Conservation (phyloP, 2,329 filamentous ascomycete species). For the Phyllosticta capitalensis region DNA sequence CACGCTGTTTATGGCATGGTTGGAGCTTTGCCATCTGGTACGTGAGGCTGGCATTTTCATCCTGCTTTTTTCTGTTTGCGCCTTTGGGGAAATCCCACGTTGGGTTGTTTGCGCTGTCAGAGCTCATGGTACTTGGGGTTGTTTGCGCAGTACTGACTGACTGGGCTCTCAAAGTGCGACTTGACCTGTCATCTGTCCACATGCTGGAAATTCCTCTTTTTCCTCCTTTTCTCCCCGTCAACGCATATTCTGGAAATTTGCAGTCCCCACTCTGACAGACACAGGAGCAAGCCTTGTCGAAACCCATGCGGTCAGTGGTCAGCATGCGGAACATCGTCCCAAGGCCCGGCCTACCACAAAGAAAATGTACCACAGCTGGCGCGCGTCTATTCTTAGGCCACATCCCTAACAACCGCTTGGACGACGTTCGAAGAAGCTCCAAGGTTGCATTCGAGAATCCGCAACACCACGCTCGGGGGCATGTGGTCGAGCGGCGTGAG, state of each 20-base stretch:
- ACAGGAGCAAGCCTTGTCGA: not conserved
- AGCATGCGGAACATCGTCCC: not conserved
- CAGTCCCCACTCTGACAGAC: not conserved
- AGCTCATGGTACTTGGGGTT: not conserved
- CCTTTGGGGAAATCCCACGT: not conserved
- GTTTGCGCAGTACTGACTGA: not conserved
- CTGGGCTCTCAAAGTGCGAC: not conserved
- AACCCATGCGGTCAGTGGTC: not conserved
- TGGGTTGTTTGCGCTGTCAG: not conserved
- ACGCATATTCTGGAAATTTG: not conserved
- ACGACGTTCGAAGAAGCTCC: not conserved
- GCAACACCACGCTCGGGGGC: not conserved
- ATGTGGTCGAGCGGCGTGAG: not conserved
- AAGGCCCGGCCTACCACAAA: not conserved
- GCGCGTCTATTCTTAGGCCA: not conserved
- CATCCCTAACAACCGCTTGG: not conserved
- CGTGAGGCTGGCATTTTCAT: not conserved
- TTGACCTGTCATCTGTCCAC: not conserved
- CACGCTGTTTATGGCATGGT: not conserved
- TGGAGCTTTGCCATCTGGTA: not conserved
- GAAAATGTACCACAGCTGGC: not conserved
- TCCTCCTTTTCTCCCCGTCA: not conserved
- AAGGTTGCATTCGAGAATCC: not conserved
- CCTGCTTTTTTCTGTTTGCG: not conserved
- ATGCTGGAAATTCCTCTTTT: not conserved